A percentile compares a stretch with the other conserved stretches of the same genome.
phyloP scores from a whole-genome alignment of 2,329 filamentous ascomycete genomes.

The Penicillium glabrum region DNA sequence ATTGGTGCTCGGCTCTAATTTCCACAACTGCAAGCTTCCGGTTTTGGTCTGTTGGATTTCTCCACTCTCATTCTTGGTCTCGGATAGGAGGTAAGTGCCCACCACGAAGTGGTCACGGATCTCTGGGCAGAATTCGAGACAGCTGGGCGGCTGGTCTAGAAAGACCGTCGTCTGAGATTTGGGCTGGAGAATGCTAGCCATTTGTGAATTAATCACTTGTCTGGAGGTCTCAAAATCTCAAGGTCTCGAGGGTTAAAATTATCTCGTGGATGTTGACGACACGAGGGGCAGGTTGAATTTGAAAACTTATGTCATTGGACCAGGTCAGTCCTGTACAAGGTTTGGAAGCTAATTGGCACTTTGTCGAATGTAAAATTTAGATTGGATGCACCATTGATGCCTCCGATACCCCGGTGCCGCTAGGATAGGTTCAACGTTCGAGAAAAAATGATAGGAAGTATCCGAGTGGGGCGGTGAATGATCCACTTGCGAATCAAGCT shows the following conservation, averaged over 20 bases:
- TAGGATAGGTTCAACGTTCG: not conserved
- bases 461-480: constrained; percentile 3
- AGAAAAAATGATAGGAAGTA: constrained; percentile 1
- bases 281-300: not conserved
- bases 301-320: not conserved
- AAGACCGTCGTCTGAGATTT: constrained; percentile 35
- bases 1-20: constrained; percentile 41
- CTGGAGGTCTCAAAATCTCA: too few relatives aligned
- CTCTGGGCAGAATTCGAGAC: constrained; percentile 43
- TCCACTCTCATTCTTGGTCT: constrained; percentile 29
- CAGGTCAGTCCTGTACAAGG: not conserved
- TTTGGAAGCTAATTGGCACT: not conserved
- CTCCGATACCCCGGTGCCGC: not conserved
- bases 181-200: constrained; percentile 24
- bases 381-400: not conserved
- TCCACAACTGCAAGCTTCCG: constrained; percentile 71
- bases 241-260: not conserved
- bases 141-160: constrained; percentile 46
- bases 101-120: constrained; percentile 69
- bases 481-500: not conserved
- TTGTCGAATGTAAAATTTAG: not conserved
- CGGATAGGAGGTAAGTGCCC: constrained; percentile 74
- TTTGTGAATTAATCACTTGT: not conserved
- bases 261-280: not conserved
- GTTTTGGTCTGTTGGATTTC: constrained; percentile 61